Base-by-base conservation (phyloP, 768 basidiomycete genomes). In the Mycena latifolia region DNA sequence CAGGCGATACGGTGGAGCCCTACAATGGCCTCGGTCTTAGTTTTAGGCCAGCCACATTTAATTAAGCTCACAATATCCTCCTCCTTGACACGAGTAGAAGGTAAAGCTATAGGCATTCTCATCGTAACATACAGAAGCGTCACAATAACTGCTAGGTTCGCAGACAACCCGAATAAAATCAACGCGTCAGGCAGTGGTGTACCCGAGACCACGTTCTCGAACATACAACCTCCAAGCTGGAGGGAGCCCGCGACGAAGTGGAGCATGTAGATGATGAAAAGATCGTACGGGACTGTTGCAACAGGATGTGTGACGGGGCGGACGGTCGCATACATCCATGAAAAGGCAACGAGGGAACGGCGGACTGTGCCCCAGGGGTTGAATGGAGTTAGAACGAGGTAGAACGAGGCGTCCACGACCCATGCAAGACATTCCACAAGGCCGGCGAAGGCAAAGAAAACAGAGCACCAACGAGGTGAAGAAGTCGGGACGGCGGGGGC, bases 1-100 rank as follows among this genome's bases (percentile, higher is more conserved):
- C 93, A 0, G 88, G 91, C 28, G 87, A 85, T 22, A 89, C 77
- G 5, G 83, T 77, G 24, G 73, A 71, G 20, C 88, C 88, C 89
- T 90, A 8, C 5, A 51, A 24, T 20, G n/a, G n/a, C n/a, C n/a
- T n/a, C n/a, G 22, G 25, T 22, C 52, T 24, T 4, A 41, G 20
- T 27, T 59, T 41, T 22, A 46, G 22, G 22, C 39, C 15, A 43
- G 33, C 33, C 41, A 28, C 41, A 57, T 3, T 14, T 55, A 0
- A 14, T 15, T 45, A 14, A 20, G 79, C 90, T 74, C 68, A 92
- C 92, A 70, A 93, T 90, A 24, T 92, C 84, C 39, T 84, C 81
- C 59, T 77, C 80, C 50, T 84, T 80, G 20, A 89, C 79, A 15
- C 74, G 73, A 33, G 70, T 71, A 70, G 87, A 65, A 25, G 64